Percentiles rank a stretch among this genome's conserved stretches.
These are phyloP conservation scores for Penicillium sp. DNA, from an alignment of 2,329 filamentous ascomycete species.

Conservation along the genomic window DNA sequence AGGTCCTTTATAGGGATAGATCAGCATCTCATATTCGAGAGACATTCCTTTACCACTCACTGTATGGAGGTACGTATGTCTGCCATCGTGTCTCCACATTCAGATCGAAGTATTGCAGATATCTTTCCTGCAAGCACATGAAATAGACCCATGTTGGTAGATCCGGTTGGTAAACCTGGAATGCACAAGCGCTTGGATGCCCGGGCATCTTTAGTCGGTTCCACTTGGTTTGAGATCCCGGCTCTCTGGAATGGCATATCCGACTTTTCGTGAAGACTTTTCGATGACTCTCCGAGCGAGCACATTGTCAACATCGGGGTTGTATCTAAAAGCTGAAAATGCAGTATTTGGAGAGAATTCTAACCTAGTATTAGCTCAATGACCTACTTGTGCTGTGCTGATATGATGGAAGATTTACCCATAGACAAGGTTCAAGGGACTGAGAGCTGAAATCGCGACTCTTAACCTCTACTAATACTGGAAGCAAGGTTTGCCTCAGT, in stretches of 20 bases:
- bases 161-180: constrained; percentile 34
- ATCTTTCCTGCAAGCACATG: constrained; percentile 36
- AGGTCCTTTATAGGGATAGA: constrained; percentile 30
- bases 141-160: constrained; percentile 30
- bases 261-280: not conserved
- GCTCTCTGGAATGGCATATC: constrained; percentile 10
- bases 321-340: constrained; percentile 10
- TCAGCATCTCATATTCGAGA: not conserved
- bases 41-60: constrained; percentile 44
- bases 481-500: constrained; percentile 29
- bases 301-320: not conserved
- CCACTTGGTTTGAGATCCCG: constrained; percentile 6
- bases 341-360: constrained; percentile 26
- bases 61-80: constrained; percentile 46
- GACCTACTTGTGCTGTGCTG: not conserved
- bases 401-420: constrained; percentile 26
- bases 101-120: constrained; percentile 37
- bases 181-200: constrained; percentile 39
- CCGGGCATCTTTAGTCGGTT: constrained; percentile 23
- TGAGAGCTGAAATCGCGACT: constrained; percentile 18
- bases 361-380: constrained; percentile 21
- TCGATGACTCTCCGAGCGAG: not conserved
- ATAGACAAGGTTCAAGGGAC: constrained; percentile 31
- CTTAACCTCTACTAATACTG: constrained; percentile 26
- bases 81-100: constrained; percentile 36